Conservation (phyloP, 176 grass and related monocot genomes). For the Zea luxurians region DNA sequence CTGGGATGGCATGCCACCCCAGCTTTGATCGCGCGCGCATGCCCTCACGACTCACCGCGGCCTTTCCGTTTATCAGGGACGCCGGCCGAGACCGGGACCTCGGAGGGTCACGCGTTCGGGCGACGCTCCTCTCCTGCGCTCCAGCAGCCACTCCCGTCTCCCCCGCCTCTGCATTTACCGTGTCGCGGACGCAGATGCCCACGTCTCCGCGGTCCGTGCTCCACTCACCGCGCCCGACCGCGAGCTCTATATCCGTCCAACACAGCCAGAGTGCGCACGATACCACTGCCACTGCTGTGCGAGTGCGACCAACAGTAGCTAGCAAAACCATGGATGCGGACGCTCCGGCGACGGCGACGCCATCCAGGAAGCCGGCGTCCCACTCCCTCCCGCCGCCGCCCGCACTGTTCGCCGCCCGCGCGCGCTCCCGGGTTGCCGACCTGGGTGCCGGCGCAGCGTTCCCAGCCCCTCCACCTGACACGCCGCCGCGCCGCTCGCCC, state of each 20-base stretch:
- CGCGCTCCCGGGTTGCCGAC: slow-evolving; percentile 18
- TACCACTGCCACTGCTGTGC: background rate
- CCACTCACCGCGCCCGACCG: background rate
- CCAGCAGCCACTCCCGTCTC: background rate
- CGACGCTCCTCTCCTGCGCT: background rate
- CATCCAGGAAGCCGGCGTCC: background rate
- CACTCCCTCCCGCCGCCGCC: slow-evolving; percentile 14
- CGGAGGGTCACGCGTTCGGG: background rate
- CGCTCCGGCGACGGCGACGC: background rate
- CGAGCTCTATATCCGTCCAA: background rate
- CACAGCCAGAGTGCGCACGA: background rate
- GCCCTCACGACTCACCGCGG: no score
- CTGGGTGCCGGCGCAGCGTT: background rate
- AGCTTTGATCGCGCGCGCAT: no score
- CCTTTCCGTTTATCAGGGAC: no score
- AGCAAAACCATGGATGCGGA: background rate
- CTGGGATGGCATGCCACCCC: no score
- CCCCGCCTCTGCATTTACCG: background rate
- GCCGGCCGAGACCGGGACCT: no score
- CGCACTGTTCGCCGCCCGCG: slow-evolving; percentile 12
- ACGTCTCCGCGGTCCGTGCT: background rate
- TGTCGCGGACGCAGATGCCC: background rate
- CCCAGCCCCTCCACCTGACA: slow-evolving; percentile 5
- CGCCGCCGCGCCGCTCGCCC: slow-evolving; percentile 40
- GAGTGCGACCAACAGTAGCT: no score